Evolutionary conservation across 2,329 filamentous ascomycete species (phyloP), one percentile per base, ranked within the genome.

Genomic region (Aureobasidium sp.): DNA sequence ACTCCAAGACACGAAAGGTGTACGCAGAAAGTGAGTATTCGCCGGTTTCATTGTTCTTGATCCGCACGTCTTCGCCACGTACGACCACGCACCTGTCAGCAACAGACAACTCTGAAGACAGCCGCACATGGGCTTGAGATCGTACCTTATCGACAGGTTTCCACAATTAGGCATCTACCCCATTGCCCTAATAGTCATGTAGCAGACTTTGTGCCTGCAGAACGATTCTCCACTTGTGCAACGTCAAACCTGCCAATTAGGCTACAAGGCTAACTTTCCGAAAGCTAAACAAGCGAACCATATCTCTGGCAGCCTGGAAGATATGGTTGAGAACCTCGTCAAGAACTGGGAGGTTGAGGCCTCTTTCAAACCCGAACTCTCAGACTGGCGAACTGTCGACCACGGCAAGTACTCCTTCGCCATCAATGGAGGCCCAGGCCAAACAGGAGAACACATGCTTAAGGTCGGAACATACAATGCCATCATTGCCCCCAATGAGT

Each of bases 271-370:
- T 68, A 49, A 67, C 62, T 22, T 45, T 39, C 3, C 5, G 12
- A 29, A 68, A 88, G 85, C 81, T 59, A 87, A 85, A 71, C 76
- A 74, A 39, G 78, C 75, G 72, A 79, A 73, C 67, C 85, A 88
- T 70, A 72, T 74, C 49, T 76, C 82, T 3, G 78, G 77, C 39
- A 84, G 80, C 61, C 79, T 88, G 2, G 79, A 82, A 15, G 74
- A 79, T 53, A 79, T 88, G 5, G 85, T 88, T 42, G 81, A 88
- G 70, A 88, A 88, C 69, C 79, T 88, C 1, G 85, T 88, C 69
- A 88, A 88, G 75, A 88, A 88, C 71, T 88, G 85, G 86, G 85
- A 88, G 71, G 81, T 88, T 57, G 85, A 88, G 71, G 86, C 86
- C 0, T 87, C 83, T 0, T 87, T 86, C 80, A 88, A 88, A 74